Evolutionary conservation across 169 alveolate species (phyloP), one percentile per base, ranked within the genome.

Genomic region (Eimeria praecox): DNA sequence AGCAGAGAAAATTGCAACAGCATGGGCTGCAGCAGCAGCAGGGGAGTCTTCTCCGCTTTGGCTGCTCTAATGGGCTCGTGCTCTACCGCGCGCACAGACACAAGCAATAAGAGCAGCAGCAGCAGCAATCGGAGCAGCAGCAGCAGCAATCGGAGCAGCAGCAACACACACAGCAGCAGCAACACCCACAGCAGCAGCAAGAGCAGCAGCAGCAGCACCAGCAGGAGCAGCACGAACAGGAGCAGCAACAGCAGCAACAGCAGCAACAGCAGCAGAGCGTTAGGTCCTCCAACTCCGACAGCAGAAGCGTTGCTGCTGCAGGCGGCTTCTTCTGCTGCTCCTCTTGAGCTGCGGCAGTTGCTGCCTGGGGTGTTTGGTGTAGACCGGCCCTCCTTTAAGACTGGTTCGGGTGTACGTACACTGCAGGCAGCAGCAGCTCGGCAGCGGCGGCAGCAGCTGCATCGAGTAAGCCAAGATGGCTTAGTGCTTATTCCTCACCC

Each of bases 361-460:
- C 38, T 54, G 52, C 92, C 54, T 38, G 71, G 77, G 33, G n/a
- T 40, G 22, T 16, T 33, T n/a, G 78, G 49, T 85, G 78, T 18
- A 56, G 62, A 85, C 35, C 77, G 78, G 46, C 77, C 64, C 6
- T 42, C 78, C 78, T 85, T 85, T 22, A 52, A 56, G 77, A 35
- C 92, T 3, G 38, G 54, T 22, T 49, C 92, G 40, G 92, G 92
- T 56, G 92, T 85, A 52, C 54, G 64, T n/a, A 56, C 77, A 52
- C 77, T 85, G 12, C 92, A 85, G 77, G 77, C 56, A 30, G 77
- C 92, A 54, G 92, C 92, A 52, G 77, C 71, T 9, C 46, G 77
- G 92, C 73, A 33, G 46, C 73, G 92, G 77, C 49, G 77, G 77
- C 78, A 59, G 80, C 42, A 56, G 92, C 78, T 85, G 78, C 56